A percentile compares a stretch with the other conserved stretches of the same genome.
phyloP scores from a whole-genome alignment of 495 filamentous ascomycete species.

The Tuber calosporum region DNA sequence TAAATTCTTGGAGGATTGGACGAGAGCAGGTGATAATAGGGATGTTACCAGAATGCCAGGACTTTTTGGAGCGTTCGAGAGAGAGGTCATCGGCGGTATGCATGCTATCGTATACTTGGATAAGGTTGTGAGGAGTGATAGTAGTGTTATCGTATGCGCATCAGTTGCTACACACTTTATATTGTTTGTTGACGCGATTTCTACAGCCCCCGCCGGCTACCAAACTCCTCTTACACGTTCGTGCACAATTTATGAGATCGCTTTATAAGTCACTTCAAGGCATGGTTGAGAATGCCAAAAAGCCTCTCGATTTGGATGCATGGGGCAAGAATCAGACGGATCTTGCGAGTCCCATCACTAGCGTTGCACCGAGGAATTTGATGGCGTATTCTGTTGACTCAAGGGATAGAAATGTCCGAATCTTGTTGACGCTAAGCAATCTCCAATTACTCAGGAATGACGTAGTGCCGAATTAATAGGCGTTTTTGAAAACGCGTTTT shows the following conservation, averaged over 20 bases:
- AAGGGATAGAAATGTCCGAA: slow-evolving; percentile 65
- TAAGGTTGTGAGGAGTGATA: slow-evolving; percentile 51
- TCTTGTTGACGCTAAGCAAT: slow-evolving; percentile 87
- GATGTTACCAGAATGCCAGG: slow-evolving; percentile 87
- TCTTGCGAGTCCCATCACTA: slow-evolving; percentile 29
- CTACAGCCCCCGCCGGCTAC: slow-evolving; percentile 58
- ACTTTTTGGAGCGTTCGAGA: slow-evolving; percentile 72
- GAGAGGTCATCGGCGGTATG: slow-evolving; percentile 66
- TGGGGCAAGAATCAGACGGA: slow-evolving; percentile 51
- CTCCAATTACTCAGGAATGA: slow-evolving; percentile 69
- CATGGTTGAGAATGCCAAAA: slow-evolving; percentile 92
- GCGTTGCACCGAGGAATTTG: slow-evolving; percentile 28
- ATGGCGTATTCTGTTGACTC: slow-evolving; percentile 37
- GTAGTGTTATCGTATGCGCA: slow-evolving; percentile 55
- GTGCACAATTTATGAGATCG: slow-evolving; percentile 78
- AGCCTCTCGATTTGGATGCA: slow-evolving; percentile 54
- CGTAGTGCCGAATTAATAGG: slow-evolving; percentile 69
- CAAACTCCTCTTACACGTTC: slow-evolving; percentile 78
- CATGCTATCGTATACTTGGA: slow-evolving; percentile 91
- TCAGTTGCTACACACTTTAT: background rate
- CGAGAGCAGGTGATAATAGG: slow-evolving; percentile 61
- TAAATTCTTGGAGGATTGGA: slow-evolving; percentile 89
- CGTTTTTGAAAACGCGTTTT: slow-evolving; percentile 83
- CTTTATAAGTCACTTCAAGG: slow-evolving; percentile 87
- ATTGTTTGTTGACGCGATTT: background rate